Conservation (phyloP, 2,329 filamentous ascomycete genomes). For the Triangularia setosa region DNA sequence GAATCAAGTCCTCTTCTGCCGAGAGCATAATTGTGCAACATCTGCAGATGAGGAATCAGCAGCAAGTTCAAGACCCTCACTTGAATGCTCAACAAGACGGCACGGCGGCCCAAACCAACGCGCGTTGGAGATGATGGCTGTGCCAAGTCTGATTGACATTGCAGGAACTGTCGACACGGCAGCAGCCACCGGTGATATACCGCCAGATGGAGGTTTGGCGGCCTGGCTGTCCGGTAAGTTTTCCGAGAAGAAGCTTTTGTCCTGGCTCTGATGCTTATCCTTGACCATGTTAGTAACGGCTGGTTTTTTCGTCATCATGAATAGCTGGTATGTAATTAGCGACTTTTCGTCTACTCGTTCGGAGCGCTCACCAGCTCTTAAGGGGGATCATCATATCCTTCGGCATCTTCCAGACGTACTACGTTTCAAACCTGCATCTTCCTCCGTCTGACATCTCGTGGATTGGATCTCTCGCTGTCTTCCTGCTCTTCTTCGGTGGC, state of each 20-base stretch:
- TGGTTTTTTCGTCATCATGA: background rate
- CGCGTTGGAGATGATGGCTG: background rate
- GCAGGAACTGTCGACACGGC: background rate
- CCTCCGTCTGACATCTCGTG: constrained; percentile 46
- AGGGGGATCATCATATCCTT: constrained; percentile 54
- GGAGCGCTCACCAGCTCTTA: background rate
- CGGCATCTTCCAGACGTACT: constrained; percentile 54
- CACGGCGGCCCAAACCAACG: background rate
- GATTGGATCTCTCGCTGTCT: constrained; percentile 54
- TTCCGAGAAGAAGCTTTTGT: background rate
- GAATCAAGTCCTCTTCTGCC: background rate
- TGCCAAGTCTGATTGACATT: background rate
- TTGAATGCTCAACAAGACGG: background rate
- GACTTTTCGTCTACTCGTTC: background rate
- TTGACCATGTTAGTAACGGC: background rate
- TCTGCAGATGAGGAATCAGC: no score
- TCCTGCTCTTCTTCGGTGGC: constrained; percentile 53
- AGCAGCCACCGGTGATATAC: background rate
- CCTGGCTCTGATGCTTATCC: background rate
- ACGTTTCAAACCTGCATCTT: constrained; percentile 37
- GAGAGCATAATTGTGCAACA: background rate
- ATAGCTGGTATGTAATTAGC: background rate
- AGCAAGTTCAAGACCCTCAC: no score
- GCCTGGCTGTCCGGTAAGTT: background rate
- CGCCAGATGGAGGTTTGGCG: background rate